Percentiles rank a stretch among this genome's conserved stretches.
Evolutionary conservation across 441 rosid genomes (phyloP).

Genomic region (Pelargonium cotyledonis): DNA sequence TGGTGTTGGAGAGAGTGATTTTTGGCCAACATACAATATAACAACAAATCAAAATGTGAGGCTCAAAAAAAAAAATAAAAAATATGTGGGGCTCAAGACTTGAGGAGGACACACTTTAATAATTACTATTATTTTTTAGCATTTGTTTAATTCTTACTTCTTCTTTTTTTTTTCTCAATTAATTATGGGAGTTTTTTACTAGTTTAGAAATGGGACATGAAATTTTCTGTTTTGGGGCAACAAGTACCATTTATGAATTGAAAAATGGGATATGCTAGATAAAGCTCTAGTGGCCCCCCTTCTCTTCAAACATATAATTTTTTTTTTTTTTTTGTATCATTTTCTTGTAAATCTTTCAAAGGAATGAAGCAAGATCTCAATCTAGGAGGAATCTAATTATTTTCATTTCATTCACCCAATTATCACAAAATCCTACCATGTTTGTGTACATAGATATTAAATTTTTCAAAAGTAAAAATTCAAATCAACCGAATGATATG

Average conservation of each 20-base stretch:
- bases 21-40: too few species aligned
- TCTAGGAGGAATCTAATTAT: background rate
- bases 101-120: background rate
- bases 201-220: background rate
- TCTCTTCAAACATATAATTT: background rate
- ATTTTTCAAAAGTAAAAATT: too few species aligned
- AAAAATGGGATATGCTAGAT: background rate
- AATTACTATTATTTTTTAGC: too few species aligned
- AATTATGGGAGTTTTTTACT: background rate
- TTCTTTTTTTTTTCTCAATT: background rate
- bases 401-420: background rate
- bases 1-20: too few species aligned
- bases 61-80: too few species aligned
- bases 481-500: too few species aligned
- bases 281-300: background rate
- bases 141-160: background rate
- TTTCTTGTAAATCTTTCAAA: slow-evolving; percentile 1
- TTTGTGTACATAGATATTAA: too few species aligned
- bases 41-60: too few species aligned
- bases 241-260: slow-evolving; percentile 2
- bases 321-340: background rate
- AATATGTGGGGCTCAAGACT: background rate
- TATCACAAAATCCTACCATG: background rate
- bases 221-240: background rate
- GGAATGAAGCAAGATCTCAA: slow-evolving; percentile 2